Conservation (phyloP, 139 green algal species). For the Asterochloris sp. region DNA sequence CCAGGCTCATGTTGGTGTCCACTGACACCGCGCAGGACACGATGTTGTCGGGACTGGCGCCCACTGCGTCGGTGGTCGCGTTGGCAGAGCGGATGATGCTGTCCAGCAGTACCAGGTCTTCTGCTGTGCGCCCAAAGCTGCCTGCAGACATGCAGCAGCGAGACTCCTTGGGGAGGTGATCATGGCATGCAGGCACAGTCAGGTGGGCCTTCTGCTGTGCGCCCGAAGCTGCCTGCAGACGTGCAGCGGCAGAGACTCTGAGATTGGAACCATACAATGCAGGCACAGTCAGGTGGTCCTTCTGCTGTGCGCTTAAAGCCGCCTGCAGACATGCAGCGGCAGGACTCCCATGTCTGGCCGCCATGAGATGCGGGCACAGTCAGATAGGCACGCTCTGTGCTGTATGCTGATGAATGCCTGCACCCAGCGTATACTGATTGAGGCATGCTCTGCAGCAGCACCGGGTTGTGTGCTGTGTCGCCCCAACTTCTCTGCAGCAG, state of each 20-base stretch:
- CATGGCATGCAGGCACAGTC: background rate
- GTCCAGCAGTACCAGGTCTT: constrained; percentile 22
- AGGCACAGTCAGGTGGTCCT: background rate
- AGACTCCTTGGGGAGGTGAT: background rate
- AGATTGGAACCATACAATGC: background rate
- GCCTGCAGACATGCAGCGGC: background rate
- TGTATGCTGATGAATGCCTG: no score
- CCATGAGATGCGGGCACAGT: background rate
- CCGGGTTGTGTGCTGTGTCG: no score
- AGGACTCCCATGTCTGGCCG: no score
- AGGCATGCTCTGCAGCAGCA: no score
- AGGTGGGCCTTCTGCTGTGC: constrained; percentile 6
- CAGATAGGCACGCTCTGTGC: background rate
- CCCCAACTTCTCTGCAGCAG: no score
- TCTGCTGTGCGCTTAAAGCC: constrained; percentile 3
- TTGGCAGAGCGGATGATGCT: constrained; percentile 7
- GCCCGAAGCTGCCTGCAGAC: background rate
- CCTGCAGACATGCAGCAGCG: background rate
- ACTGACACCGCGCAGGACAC: constrained; percentile 8
- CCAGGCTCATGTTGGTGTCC: constrained; percentile 7
- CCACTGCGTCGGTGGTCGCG: background rate
- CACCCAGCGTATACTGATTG: no score
- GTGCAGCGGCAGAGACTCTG: background rate
- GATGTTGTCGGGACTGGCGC: background rate
- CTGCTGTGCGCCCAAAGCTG: constrained; percentile 7